Evolutionary conservation across 2,329 filamentous ascomycete species (phyloP), one percentile per base, ranked within the genome.

Genomic region (Xylariaceae sp.): DNA sequence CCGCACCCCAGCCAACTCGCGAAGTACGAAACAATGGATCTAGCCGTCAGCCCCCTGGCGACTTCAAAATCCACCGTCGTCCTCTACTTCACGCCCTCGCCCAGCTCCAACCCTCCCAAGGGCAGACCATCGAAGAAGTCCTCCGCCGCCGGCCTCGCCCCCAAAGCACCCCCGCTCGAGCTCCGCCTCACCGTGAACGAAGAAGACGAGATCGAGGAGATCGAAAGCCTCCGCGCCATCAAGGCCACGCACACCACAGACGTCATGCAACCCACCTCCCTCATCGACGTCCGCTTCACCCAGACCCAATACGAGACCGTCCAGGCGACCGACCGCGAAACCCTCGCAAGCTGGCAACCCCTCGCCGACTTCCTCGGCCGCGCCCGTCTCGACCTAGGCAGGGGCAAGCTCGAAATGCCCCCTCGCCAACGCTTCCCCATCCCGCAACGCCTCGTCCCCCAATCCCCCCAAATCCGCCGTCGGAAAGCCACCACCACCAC

Each of bases 221-320:
- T 69, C 15, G 70, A 64, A 63, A 72, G 70, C 18, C 69, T 79
- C 5, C 69, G 74, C 4, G 73, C 76, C 47, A 68, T 84, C 34
- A 69, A 71, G 42, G 65, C 72, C n/a, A 68, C 69, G 1, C 71
- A 71, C 56, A 61, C 69, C n/a, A 64, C 70, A 53, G 80, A 84
- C 64, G 67, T 80, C 3, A 68, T 82, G 42, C 72, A 82, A 3
- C 81, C 82, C 0, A 58, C 66, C 0, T 71, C 76, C 37, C 72
- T 71, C 52, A 76, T 84, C 53, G 82, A 85, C 63, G 68, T 80
- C 44, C 80, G 80, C 47, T 61, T 83, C 49, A 69, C 70, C 1
- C 77, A 80, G 68, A 68, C 69, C 15, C 68, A 73, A 4, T 71
- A 73, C 44, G 70, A 66, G 58, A 54, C 62, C 15, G 68, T 78